Percentiles rank a stretch among this genome's conserved stretches.
Evolutionary conservation across 345 rosid species (phyloP).

Genomic region (Boechera divaricarpa): DNA sequence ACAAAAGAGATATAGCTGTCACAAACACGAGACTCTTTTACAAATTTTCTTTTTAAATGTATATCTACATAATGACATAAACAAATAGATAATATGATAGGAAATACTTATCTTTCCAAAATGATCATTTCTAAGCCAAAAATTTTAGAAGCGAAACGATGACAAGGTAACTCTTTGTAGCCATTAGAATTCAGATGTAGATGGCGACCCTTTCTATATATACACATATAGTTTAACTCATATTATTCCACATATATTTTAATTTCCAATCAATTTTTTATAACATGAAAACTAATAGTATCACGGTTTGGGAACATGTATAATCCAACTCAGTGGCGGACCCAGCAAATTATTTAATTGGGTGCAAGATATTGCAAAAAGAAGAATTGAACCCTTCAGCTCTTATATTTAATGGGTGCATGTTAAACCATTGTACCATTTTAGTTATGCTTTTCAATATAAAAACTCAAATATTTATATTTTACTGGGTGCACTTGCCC

Average conservation of each 20-base stretch:
- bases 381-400: too few relatives aligned
- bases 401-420: too few relatives aligned
- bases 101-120: constrained; percentile 30
- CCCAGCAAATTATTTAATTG: too few relatives aligned
- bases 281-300: constrained; percentile 16
- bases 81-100: constrained; percentile 32
- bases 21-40: constrained; percentile 46
- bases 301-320: not conserved
- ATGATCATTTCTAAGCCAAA: constrained; percentile 32
- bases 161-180: constrained; percentile 41
- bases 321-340: not conserved
- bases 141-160: constrained; percentile 35
- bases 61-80: constrained; percentile 5
- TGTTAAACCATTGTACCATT: too few relatives aligned
- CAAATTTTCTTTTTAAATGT: not conserved
- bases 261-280: not conserved
- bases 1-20: constrained; percentile 48
- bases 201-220: constrained; percentile 22
- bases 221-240: not conserved
- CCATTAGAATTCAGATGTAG: constrained; percentile 36
- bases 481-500: too few relatives aligned
- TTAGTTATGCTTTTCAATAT: too few relatives aligned
- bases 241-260: constrained; percentile 9
- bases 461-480: too few relatives aligned
- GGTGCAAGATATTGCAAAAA: too few relatives aligned